These are phyloP conservation scores for Coelastrella sp. DNA, from an alignment of 139 green algal genomes.

Conservation along the genomic window DNA sequence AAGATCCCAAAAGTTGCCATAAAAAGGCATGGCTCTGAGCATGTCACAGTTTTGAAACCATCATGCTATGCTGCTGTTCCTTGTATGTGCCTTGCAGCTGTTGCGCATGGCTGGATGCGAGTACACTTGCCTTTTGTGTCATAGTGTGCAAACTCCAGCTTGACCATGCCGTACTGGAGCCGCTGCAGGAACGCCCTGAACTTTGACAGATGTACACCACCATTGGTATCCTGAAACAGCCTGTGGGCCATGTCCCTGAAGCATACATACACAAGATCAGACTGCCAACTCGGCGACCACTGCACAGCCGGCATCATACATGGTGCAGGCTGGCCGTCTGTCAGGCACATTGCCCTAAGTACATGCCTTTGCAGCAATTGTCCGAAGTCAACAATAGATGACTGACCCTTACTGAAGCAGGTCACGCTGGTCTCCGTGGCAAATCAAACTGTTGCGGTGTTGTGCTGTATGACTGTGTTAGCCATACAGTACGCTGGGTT, in stretches of 20 bases:
- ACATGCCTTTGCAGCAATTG: no score
- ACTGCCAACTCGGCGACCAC: neutral
- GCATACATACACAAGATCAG: neutral
- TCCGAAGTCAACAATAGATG: no score
- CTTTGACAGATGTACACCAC: constrained; percentile 63
- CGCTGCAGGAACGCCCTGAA: constrained; percentile 69
- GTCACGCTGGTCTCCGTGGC: no score
- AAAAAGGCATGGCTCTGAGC: no score
- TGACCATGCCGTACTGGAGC: constrained; percentile 71
- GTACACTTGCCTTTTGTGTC: constrained; percentile 9
- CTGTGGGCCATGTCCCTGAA: constrained; percentile 44
- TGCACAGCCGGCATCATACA: neutral
- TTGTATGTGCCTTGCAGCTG: neutral
- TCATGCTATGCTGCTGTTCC: no score
- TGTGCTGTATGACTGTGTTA: no score
- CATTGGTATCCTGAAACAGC: constrained; percentile 76
- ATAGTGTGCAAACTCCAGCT: constrained; percentile 87
- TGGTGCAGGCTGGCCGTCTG: neutral
- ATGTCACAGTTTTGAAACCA: no score
- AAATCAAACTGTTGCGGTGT: no score
- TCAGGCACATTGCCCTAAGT: no score
- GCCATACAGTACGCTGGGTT: no score
- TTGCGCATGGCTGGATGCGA: neutral
- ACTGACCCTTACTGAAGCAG: no score
- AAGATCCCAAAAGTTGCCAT: no score